These are phyloP conservation scores for Oehlia diaphana DNA, from an alignment of 192 early-diverging fungal species.

Conservation along the genomic window DNA sequence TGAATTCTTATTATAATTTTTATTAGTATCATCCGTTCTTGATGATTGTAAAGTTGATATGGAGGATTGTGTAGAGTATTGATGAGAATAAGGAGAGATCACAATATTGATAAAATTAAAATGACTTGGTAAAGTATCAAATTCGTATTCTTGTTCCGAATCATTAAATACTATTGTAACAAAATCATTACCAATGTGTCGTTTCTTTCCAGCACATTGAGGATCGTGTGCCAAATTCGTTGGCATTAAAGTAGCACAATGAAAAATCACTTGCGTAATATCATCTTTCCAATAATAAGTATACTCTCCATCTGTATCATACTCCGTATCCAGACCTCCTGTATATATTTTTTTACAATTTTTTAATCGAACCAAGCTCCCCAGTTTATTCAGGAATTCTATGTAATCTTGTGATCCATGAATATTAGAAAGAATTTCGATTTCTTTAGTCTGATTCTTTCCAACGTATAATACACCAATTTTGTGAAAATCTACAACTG, in stretches of 20 bases:
- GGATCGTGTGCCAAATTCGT: constrained; percentile 72
- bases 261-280: constrained; percentile 88
- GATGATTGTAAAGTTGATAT: neutral
- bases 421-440: constrained; percentile 84
- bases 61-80: neutral
- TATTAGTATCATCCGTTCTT: constrained; percentile 32
- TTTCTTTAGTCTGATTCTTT: constrained; percentile 79
- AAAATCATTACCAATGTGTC: constrained; percentile 97
- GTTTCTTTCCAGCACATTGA: constrained; percentile 81
- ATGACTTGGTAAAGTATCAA: constrained; percentile 89
- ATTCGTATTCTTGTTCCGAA: constrained; percentile 75
- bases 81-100: constrained; percentile 66
- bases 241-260: constrained; percentile 95
- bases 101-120: constrained; percentile 97
- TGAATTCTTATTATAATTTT: constrained; percentile 27
- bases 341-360: constrained; percentile 73
- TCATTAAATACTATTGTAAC: constrained; percentile 95
- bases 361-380: constrained; percentile 68
- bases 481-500: constrained; percentile 93
- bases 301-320: constrained; percentile 83
- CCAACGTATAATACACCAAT: constrained; percentile 93
- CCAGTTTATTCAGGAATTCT: constrained; percentile 80
- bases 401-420: constrained; percentile 87
- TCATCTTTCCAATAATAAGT: constrained; percentile 82
- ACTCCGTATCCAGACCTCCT: constrained; percentile 84